A percentile compares a stretch with the other conserved stretches of the same genome.
phyloP scores from a whole-genome alignment of 352 stramenopile species.

The Pythium oligandrum region DNA sequence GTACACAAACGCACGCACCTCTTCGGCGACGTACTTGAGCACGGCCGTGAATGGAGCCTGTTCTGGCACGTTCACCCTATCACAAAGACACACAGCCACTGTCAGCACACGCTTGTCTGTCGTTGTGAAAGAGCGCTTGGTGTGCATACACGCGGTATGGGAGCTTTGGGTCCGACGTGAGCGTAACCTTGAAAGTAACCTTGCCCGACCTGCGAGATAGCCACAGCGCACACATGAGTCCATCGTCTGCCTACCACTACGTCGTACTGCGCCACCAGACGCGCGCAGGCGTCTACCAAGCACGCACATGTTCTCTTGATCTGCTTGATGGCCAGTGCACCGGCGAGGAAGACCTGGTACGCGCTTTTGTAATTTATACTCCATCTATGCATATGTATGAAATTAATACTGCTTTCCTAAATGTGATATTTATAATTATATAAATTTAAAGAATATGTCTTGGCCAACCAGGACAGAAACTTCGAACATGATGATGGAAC shows the following conservation, averaged over 20 bases:
- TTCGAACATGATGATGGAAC: no score
- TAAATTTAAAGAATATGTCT: no score
- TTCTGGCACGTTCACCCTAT: constrained; percentile 74
- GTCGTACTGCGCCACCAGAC: not conserved
- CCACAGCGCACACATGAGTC: not conserved
- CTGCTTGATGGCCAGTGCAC: not conserved
- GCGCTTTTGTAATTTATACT: not conserved
- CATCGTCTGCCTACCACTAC: no score
- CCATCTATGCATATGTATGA: not conserved
- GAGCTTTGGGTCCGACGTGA: constrained; percentile 85
- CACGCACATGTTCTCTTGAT: not conserved
- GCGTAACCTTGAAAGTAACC: constrained; percentile 84
- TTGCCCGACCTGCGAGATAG: constrained; percentile 41
- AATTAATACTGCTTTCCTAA: not conserved
- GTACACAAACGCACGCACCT: constrained; percentile 26
- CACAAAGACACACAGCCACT: not conserved
- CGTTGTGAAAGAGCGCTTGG: not conserved
- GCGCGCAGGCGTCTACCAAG: not conserved
- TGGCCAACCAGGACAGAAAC: no score
- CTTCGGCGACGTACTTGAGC: constrained; percentile 82
- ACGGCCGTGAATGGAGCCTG: constrained; percentile 80
- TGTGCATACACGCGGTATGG: constrained; percentile 64
- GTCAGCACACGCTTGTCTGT: not conserved
- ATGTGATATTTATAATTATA: no score
- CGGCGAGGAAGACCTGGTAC: not conserved